Conservation (phyloP, 148 eudicot species). For the Nepenthes gracilis region DNA sequence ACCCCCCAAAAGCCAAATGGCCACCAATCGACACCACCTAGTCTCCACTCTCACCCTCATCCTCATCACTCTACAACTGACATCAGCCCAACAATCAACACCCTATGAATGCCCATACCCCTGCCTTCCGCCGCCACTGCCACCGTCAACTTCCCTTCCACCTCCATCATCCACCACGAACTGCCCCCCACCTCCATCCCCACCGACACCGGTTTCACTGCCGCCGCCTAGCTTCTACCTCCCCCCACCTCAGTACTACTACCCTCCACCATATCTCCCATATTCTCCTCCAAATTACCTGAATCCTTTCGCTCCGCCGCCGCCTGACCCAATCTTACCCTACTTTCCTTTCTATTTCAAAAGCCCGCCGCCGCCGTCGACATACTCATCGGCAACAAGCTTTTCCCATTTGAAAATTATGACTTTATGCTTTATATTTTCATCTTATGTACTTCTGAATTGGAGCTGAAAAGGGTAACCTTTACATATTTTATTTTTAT, state of each 20-base stretch:
- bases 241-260: not conserved
- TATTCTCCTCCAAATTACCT: not conserved
- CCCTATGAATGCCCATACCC: not conserved
- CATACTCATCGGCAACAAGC: not conserved
- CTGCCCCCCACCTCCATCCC: not conserved
- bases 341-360: not conserved
- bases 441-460: no score
- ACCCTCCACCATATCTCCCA: not conserved
- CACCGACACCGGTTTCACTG: not conserved
- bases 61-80: not conserved
- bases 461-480: no score
- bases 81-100: not conserved
- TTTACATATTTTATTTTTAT: no score
- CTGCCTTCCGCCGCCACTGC: conserved; percentile 1
- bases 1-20: not conserved
- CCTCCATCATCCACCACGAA: not conserved
- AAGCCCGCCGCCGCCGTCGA: not conserved
- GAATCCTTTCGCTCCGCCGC: not conserved
- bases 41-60: no score
- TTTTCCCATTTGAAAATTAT: no score
- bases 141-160: not conserved
- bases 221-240: no score
- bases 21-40: not conserved
- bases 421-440: no score
- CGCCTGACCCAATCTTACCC: not conserved